Percentiles rank a stretch among this genome's conserved stretches.
These are phyloP conservation scores for Pleurotus pulmonarius DNA, from an alignment of 768 basidiomycete species.

Conservation along the genomic window DNA sequence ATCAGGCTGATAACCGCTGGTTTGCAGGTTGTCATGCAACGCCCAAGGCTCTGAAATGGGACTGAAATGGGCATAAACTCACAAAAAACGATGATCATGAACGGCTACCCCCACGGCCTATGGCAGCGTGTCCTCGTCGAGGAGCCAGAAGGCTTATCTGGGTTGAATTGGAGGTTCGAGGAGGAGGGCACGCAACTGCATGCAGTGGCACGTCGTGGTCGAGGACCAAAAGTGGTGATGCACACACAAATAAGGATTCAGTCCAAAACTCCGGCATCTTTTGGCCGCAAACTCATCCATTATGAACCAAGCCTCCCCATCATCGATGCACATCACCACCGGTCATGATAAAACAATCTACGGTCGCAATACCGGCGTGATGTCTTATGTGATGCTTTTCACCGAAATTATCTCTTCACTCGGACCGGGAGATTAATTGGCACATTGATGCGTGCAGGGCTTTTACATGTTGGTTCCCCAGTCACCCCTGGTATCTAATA, in stretches of 20 bases:
- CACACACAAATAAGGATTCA: background rate
- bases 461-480: too few relatives aligned
- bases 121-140: background rate
- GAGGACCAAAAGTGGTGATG: background rate
- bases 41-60: background rate
- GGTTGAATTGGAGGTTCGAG: constrained; percentile 1
- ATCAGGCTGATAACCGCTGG: background rate
- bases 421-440: too few relatives aligned
- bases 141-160: constrained; percentile 4
- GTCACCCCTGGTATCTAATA: too few relatives aligned
- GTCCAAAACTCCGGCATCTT: too few relatives aligned
- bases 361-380: too few relatives aligned
- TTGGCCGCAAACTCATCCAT: too few relatives aligned
- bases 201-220: constrained; percentile 4
- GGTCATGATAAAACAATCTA: too few relatives aligned
- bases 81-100: constrained; percentile 1
- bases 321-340: too few relatives aligned
- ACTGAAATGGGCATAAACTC: background rate
- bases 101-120: background rate
- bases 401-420: too few relatives aligned
- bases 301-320: too few relatives aligned
- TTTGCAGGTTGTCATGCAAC: constrained; percentile 4
- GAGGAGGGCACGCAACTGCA: constrained; percentile 6
- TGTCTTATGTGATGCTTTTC: too few relatives aligned
- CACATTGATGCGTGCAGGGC: too few relatives aligned